Base-by-base conservation (phyloP, 495 filamentous ascomycete species). In the Neurospora pannonica region DNA sequence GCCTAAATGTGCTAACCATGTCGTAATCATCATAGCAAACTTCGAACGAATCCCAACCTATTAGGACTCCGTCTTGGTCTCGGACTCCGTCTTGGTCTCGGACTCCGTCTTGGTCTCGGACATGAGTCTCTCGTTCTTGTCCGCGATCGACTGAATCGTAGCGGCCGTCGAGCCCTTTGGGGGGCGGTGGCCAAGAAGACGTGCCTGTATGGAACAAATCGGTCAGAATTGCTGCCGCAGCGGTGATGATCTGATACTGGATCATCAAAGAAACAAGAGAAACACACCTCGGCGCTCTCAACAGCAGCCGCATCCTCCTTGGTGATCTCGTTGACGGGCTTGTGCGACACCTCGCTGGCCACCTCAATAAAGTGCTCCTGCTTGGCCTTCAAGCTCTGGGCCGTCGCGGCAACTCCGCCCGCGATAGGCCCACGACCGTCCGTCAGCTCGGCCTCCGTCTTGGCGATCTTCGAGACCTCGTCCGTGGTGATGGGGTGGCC, bases 91-190 rank as follows among this genome's bases (percentile, higher is more conserved):
- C n/a, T n/a, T n/a, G n/a, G n/a, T n/a, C n/a, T n/a, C n/a, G 48
- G 24, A 11, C 13, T 7, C 21, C 24, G 10, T 17, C 28, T 67
- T 67, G 15, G 54, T 19, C 54, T 67, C 71, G 6, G 38, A 60
- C 36, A 31, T 54, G 7, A 31, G 24, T 31, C 21, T 38, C 5
- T 31, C 75, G 28, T 82, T 82, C 38, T 76, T 76, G 37, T 80
- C 80, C 17, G 81, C 81, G 38, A 82, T 70, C 5, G 79, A 80
- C 75, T 82, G 80, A 13, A 82, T 77, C 60, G 75, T 48, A 19
- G 80, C 79, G 34, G 79, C 75, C 2, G 77, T 75, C 8, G 80
- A 82, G 38, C 76, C 77, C 71, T 78, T 79, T 3, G 75, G 77
- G 0, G 77, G 79, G 3, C 74, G 70, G 54, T 71, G 74, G 15